phyloP scores from a whole-genome alignment of 345 rosid species.

The Cardamine occulta region DNA sequence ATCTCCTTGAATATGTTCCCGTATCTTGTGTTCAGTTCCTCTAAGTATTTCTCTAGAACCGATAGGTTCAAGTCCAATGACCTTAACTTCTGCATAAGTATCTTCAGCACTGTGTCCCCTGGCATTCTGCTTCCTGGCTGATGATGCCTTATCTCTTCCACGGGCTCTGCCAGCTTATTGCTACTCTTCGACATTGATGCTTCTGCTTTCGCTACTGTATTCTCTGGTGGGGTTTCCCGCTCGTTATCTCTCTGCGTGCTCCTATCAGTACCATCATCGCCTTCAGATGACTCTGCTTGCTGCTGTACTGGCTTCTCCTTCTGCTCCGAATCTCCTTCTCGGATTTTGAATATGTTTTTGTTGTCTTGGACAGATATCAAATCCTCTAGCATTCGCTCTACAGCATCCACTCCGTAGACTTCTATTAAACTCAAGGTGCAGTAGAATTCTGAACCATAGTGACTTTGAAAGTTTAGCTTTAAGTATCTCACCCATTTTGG shows the following conservation, averaged over 20 bases:
- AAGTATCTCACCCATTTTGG: slow-evolving; percentile 90
- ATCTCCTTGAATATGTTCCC: slow-evolving; percentile 73
- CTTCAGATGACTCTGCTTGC: slow-evolving; percentile 47
- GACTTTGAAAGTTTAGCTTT: slow-evolving; percentile 71
- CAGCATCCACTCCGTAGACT: slow-evolving; percentile 95
- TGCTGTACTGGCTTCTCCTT: slow-evolving; percentile 45
- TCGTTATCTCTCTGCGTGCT: slow-evolving; percentile 46
- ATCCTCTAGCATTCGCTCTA: slow-evolving; percentile 94
- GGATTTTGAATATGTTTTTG: slow-evolving; percentile 42
- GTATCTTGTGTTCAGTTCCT: slow-evolving; percentile 76
- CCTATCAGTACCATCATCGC: slow-evolving; percentile 44
- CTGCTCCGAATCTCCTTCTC: slow-evolving; percentile 50
- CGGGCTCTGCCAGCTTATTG: slow-evolving; percentile 49
- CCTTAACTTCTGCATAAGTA: slow-evolving; percentile 91
- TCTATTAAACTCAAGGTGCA: slow-evolving; percentile 85
- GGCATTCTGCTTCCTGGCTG: slow-evolving; percentile 89
- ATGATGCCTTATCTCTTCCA: slow-evolving; percentile 69
- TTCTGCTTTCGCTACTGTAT: slow-evolving; percentile 47
- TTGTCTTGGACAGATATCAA: slow-evolving; percentile 67
- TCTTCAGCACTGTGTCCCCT: slow-evolving; percentile 90
- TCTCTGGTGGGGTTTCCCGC: slow-evolving; percentile 45
- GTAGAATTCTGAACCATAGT: slow-evolving; percentile 90
- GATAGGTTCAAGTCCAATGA: slow-evolving; percentile 82
- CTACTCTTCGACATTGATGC: slow-evolving; percentile 38
- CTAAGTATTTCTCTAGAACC: slow-evolving; percentile 83